Percentiles rank a stretch among this genome's conserved stretches.
Conservation (phyloP, 2,329 filamentous ascomycete genomes). For the Apiospora pterosperma region DNA sequence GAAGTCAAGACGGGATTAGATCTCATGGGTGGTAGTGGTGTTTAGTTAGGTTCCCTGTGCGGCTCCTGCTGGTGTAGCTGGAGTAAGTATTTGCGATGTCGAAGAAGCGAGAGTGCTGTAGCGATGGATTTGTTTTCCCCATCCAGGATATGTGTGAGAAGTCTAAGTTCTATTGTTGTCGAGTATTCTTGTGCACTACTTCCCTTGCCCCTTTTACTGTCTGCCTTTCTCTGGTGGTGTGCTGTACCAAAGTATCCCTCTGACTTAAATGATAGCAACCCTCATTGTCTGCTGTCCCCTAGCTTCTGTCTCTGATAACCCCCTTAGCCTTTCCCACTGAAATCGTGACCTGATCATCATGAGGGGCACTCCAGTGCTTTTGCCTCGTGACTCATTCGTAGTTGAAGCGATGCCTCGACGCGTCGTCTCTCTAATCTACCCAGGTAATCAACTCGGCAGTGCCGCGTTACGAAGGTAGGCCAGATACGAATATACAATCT, state of each 20-base stretch:
- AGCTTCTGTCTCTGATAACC: no score
- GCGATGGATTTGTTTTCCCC: no score
- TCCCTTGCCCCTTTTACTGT: neutral
- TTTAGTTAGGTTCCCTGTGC: neutral
- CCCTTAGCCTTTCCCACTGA: no score
- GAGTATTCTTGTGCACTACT: neutral
- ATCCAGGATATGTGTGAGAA: no score
- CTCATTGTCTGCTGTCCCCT: neutral
- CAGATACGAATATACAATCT: neutral
- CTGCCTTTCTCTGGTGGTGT: neutral
- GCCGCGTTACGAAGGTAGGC: neutral
- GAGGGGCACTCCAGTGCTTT: neutral
- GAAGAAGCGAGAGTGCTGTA: neutral
- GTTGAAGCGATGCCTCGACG: neutral
- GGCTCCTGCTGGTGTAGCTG: neutral
- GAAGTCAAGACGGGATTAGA: neutral
- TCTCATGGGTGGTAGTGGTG: neutral
- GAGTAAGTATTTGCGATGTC: neutral
- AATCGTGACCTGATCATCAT: neutral
- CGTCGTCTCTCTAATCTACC: neutral
- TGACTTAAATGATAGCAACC: no score
- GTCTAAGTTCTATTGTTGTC: no score
- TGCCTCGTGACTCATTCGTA: neutral
- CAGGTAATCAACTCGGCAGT: neutral
- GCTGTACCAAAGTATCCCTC: neutral